These are phyloP conservation scores for Larix kaempferi DNA, from an alignment of 75 land plant species.

Conservation along the genomic window DNA sequence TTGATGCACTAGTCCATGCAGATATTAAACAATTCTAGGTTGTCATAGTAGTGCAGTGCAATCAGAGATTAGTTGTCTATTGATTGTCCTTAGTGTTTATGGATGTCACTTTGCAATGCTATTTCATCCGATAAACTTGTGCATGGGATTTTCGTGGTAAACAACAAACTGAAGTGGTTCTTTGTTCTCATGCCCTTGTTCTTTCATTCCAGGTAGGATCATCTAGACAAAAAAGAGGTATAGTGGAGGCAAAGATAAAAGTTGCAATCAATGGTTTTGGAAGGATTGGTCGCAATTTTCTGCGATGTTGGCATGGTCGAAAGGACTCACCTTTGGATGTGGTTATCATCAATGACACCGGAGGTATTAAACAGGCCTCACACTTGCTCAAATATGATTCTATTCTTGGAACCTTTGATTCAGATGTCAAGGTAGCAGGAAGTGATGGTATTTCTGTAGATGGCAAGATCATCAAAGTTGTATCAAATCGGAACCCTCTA, in stretches of 20 bases:
- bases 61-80: neutral
- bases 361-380: slow-evolving; percentile 98
- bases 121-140: neutral
- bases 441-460: slow-evolving; percentile 79
- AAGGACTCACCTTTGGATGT: slow-evolving; percentile 96
- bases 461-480: slow-evolving; percentile 94
- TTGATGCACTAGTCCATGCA: too few relatives aligned
- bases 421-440: slow-evolving; percentile 85
- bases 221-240: slow-evolving; percentile 45
- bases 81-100: neutral
- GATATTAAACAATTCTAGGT: neutral
- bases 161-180: neutral
- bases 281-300: slow-evolving; percentile 95
- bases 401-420: slow-evolving; percentile 93
- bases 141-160: neutral
- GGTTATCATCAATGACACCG: slow-evolving; percentile 96
- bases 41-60: neutral
- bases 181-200: neutral
- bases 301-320: slow-evolving; percentile 98
- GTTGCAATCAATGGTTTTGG: slow-evolving; percentile 99
- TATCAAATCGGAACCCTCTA: slow-evolving; percentile 84
- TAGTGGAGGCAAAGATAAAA: slow-evolving; percentile 88
- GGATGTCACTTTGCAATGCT: neutral
- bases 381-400: slow-evolving; percentile 98
- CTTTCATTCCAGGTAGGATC: slow-evolving; percentile 24